Percentiles rank a stretch among this genome's conserved stretches.
Conservation (phyloP, 805 yeast species). For the Lachancea cidri region DNA sequence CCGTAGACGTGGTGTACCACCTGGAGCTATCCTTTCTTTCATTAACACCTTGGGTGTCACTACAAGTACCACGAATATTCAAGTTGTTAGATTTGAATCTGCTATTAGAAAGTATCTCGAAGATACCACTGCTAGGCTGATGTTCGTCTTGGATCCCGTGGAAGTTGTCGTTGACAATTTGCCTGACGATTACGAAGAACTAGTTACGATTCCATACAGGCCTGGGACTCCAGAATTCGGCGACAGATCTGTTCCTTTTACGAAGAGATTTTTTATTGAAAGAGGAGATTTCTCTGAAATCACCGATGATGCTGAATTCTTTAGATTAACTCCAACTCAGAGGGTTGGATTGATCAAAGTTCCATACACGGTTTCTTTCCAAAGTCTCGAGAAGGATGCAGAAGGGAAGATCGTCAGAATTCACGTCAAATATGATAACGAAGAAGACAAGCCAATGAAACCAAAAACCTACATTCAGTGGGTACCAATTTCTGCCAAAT, state of each 20-base stretch:
- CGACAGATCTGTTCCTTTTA: constrained; percentile 67
- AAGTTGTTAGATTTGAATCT: constrained; percentile 81
- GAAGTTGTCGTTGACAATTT: constrained; percentile 79
- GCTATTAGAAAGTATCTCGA: constrained; percentile 86
- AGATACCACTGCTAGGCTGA: constrained; percentile 86
- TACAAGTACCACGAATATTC: constrained; percentile 87
- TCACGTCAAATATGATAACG: constrained; percentile 75
- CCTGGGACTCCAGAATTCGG: constrained; percentile 81
- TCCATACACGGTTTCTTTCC: constrained; percentile 74
- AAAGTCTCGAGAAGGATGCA: constrained; percentile 51
- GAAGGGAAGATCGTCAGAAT: constrained; percentile 63
- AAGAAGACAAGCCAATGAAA: constrained; percentile 48
- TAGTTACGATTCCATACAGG: constrained; percentile 77
- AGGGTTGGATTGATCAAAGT: constrained; percentile 92
- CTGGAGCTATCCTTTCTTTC: constrained; percentile 92
- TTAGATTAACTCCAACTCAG: constrained; percentile 90
- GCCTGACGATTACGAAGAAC: constrained; percentile 65
- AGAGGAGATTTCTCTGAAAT: constrained; percentile 78
- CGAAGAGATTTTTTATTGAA: constrained; percentile 78
- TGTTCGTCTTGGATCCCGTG: constrained; percentile 87
- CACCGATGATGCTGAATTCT: constrained; percentile 59
- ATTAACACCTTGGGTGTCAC: constrained; percentile 96
- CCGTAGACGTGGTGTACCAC: constrained; percentile 97
- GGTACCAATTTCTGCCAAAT: constrained; percentile 69
- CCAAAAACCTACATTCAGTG: constrained; percentile 98